Evolutionary conservation across 768 basidiomycete genomes (phyloP), one percentile per base, ranked within the genome.

Genomic region (Lactifluus rugatus): DNA sequence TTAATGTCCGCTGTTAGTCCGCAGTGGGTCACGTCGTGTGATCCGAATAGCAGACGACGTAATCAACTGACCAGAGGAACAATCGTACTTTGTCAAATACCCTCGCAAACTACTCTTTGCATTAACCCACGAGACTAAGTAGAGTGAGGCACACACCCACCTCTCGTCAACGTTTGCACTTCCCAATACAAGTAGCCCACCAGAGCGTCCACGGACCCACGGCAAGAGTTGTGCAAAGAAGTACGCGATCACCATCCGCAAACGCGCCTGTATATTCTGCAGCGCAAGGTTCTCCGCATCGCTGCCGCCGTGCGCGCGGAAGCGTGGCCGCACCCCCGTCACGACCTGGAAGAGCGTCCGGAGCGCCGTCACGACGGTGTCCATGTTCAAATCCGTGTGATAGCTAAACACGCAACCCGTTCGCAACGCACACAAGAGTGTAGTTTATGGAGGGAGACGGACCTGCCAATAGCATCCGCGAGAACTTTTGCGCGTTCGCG

Each of bases 81-180:
- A 98, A 69, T 99, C 96, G 69, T 98, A 98, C 74, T 99, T 98
- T 1, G 96, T 99, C 59, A 96, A 74, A 70, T 98, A 99, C 6
- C 96, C 96, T 52, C 96, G 83, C 56, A 98, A 78, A 74, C 94
- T 94, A 52, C 16, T 19, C 5, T 25, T 10, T 28, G 13, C n/a
- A 25, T 55, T 13, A 45, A 23, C 7, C 26, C 19, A 34, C 17
- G 37, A 19, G n/a, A n/a, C 13, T 23, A 5, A 25, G n/a, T n/a
- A n/a, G n/a, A n/a, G 2, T 21, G 41, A 23, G 11, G 10, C 34
- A 42, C 6, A n/a, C 52, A 46, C 42, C 28, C 57, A 86, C 92
- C 91, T 95, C 75, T 98, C 96, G 66, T 99, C 96, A 2, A 99
- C 96, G 67, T 98, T 98, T 17, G 96, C 94, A 62, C 91, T 94